These are phyloP conservation scores for Penicillium lagena DNA, from an alignment of 495 filamentous ascomycete species.

Conservation along the genomic window DNA sequence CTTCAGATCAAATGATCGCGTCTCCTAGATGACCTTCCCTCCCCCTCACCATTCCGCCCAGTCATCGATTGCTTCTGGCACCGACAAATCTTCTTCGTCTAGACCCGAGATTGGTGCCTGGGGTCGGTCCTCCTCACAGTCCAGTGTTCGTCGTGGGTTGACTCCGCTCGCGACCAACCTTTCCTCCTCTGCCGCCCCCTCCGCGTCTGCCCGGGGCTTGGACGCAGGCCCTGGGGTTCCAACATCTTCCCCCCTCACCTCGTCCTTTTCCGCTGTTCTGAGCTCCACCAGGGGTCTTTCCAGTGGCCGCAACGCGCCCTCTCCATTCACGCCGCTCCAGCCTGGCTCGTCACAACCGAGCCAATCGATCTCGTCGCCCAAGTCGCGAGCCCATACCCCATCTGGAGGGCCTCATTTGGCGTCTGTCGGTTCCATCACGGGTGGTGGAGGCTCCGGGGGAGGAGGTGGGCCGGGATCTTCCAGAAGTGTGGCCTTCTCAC, in stretches of 20 bases:
- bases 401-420: conserved; percentile 53
- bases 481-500: conserved; percentile 56
- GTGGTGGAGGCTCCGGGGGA: conserved; percentile 56
- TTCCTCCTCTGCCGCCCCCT: conserved; percentile 34
- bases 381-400: conserved; percentile 56
- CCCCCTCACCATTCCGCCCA: conserved; percentile 55
- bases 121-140: conserved; percentile 53
- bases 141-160: conserved; percentile 53
- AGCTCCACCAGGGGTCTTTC: conserved; percentile 42
- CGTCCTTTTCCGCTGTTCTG: conserved; percentile 52
- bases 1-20: conserved; percentile 51
- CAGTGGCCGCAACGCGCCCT: conserved; percentile 42
- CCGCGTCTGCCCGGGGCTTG: conserved; percentile 39
- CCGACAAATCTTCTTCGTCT: conserved; percentile 49
- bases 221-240: conserved; percentile 37
- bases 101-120: conserved; percentile 55
- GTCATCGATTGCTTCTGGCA: conserved; percentile 56
- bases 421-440: conserved; percentile 50
- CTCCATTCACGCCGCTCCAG: conserved; percentile 49
- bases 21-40: conserved; percentile 62
- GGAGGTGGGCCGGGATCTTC: conserved; percentile 48
- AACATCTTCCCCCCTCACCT: conserved; percentile 52
- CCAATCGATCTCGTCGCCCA: conserved; percentile 52
- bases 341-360: conserved; percentile 54
- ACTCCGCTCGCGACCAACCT: conserved; percentile 57